Percentiles rank a stretch among this genome's conserved stretches.
Conservation (phyloP, 345 rosid species). For the Citrus sinensis region DNA sequence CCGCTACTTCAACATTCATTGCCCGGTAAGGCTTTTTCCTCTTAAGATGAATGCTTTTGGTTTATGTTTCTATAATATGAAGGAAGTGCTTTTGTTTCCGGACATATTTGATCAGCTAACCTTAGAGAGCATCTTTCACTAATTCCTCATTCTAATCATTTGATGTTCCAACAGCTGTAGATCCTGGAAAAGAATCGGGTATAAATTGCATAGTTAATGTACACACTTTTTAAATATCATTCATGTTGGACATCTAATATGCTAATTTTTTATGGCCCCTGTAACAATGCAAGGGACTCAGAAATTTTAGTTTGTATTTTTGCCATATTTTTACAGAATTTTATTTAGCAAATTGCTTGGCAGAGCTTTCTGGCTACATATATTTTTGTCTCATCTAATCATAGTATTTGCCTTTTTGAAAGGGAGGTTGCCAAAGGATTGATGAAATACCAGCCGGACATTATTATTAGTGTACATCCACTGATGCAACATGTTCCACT, state of each 20-base stretch:
- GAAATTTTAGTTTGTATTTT: neutral
- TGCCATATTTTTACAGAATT: neutral
- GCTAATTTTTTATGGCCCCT: neutral
- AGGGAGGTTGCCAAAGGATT: conserved; percentile 96
- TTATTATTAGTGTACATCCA: conserved; percentile 96
- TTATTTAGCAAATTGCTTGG: neutral
- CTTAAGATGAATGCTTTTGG: conserved; percentile 3
- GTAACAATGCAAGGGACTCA: neutral
- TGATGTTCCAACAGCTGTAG: neutral
- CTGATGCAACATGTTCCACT: conserved; percentile 99
- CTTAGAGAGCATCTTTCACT: neutral
- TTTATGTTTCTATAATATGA: neutral
- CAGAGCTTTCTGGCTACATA: neutral
- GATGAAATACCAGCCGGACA: conserved; percentile 96
- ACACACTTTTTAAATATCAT: neutral
- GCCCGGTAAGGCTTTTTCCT: conserved; percentile 66
- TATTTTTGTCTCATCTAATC: conserved; percentile 12
- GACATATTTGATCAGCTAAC: neutral
- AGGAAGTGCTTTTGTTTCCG: neutral
- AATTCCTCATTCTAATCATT: neutral
- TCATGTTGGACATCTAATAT: neutral
- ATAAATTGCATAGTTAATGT: neutral
- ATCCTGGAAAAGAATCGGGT: neutral
- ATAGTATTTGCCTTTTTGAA: conserved; percentile 17
- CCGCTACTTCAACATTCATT: conserved; percentile 91